phyloP scores from a whole-genome alignment of 495 filamentous ascomycete species.

The Penicillium ochrochloron region DNA sequence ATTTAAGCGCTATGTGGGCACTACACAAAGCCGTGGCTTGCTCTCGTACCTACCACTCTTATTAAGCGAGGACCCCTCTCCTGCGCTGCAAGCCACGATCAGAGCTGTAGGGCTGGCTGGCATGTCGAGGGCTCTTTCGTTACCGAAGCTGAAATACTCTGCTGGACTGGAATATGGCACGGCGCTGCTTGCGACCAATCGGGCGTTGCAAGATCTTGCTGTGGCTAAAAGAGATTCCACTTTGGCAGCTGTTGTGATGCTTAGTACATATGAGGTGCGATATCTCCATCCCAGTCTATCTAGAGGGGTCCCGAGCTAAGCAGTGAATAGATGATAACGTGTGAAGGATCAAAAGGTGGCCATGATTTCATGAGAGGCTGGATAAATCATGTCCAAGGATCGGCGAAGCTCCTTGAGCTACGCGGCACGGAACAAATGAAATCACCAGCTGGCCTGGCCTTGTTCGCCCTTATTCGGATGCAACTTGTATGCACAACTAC shows the following conservation, averaged over 20 bases:
- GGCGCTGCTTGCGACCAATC: constrained; percentile 23
- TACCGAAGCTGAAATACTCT: constrained; percentile 9
- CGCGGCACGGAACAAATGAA: constrained; percentile 23
- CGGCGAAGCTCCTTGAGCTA: constrained; percentile 23
- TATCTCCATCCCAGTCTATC: background rate
- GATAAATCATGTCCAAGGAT: constrained; percentile 25
- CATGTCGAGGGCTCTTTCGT: constrained; percentile 13
- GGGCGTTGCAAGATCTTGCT: constrained; percentile 17
- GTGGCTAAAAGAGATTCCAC: constrained; percentile 25
- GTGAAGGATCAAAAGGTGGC: background rate
- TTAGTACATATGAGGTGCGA: constrained; percentile 32
- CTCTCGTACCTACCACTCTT: constrained; percentile 16
- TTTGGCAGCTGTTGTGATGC: constrained; percentile 27
- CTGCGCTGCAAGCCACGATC: constrained; percentile 18
- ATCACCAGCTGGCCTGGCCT: constrained; percentile 4
- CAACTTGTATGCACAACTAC: constrained; percentile 15
- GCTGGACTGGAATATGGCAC: constrained; percentile 23
- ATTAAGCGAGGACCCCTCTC: constrained; percentile 12
- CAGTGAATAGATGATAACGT: constrained; percentile 18
- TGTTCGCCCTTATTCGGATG: constrained; percentile 22
- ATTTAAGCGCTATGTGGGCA: constrained; percentile 24
- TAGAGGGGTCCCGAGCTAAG: background rate
- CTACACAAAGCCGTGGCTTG: constrained; percentile 11
- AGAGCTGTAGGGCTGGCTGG: constrained; percentile 24
- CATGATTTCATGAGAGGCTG: constrained; percentile 15